These are phyloP conservation scores for Pistacia vera DNA, from an alignment of 345 rosid species.

Conservation along the genomic window DNA sequence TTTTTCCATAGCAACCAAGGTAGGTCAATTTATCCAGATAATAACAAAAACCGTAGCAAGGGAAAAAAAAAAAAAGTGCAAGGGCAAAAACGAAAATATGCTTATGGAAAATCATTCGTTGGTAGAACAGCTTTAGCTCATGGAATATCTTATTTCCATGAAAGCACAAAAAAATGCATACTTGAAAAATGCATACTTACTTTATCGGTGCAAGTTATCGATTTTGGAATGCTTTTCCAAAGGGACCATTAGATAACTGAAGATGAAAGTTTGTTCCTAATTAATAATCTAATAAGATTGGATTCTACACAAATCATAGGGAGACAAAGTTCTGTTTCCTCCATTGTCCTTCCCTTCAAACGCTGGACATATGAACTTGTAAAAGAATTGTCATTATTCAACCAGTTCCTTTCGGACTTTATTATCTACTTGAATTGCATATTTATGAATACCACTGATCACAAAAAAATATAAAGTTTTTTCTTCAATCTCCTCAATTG, in stretches of 20 bases:
- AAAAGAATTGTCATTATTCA: too few species aligned
- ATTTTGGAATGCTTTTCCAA: neutral
- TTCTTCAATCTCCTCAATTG: too few species aligned
- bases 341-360: neutral
- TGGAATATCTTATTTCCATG: constrained; percentile 6
- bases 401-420: too few species aligned
- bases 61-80: too few species aligned
- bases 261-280: neutral
- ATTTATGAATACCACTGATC: too few species aligned
- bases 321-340: neutral
- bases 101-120: neutral
- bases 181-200: neutral
- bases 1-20: too few species aligned
- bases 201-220: neutral
- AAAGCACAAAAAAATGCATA: constrained; percentile 8
- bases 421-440: too few species aligned
- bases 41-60: too few species aligned
- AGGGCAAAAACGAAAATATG: too few species aligned
- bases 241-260: neutral
- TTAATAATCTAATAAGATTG: neutral
- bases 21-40: too few species aligned
- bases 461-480: too few species aligned
- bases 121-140: neutral
- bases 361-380: neutral
- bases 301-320: neutral